A percentile compares a stretch with the other conserved stretches of the same genome.
Conservation (phyloP, 2,329 filamentous ascomycete genomes). For the Hypoxylon sp. region DNA sequence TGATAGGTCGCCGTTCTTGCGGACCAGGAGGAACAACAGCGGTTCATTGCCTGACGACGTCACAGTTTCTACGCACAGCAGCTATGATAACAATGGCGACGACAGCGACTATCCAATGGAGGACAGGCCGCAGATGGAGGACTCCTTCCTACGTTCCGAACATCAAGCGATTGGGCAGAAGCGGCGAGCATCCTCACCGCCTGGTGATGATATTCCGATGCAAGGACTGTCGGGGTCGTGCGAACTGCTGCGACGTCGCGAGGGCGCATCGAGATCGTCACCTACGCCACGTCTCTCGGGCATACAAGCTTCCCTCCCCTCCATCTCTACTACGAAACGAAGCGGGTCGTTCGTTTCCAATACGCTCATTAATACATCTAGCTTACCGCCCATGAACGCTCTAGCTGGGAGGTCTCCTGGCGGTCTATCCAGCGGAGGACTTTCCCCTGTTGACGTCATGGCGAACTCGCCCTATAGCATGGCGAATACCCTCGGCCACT, state of each 20-base stretch:
- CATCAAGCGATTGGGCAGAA: conserved; percentile 59
- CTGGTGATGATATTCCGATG: conserved; percentile 55
- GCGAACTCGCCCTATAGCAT: conserved; percentile 60
- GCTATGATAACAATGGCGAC: conserved; percentile 59
- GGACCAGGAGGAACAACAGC: conserved; percentile 59
- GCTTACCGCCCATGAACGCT: conserved; percentile 52
- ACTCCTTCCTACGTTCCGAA: conserved; percentile 46
- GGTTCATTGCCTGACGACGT: conserved; percentile 54
- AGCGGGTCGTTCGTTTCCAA: conserved; percentile 59
- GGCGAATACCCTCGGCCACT: conserved; percentile 57
- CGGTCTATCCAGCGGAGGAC: conserved; percentile 56
- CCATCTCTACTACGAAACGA: conserved; percentile 54
- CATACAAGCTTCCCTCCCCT: conserved; percentile 54
- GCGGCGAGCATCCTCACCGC: conserved; percentile 64
- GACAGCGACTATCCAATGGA: conserved; percentile 57
- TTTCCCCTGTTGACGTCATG: conserved; percentile 50
- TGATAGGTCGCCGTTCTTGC: conserved; percentile 57
- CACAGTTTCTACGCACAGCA: conserved; percentile 53
- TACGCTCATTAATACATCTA: conserved; percentile 54
- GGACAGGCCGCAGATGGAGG: conserved; percentile 59
- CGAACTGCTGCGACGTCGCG: conserved; percentile 58
- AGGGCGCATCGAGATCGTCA: conserved; percentile 58
- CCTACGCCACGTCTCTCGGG: conserved; percentile 59
- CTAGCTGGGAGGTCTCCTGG: conserved; percentile 58
- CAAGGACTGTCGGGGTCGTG: conserved; percentile 50